Base-by-base conservation (phyloP, 1,139 yeast genomes). In the Dujonia santamariae region DNA sequence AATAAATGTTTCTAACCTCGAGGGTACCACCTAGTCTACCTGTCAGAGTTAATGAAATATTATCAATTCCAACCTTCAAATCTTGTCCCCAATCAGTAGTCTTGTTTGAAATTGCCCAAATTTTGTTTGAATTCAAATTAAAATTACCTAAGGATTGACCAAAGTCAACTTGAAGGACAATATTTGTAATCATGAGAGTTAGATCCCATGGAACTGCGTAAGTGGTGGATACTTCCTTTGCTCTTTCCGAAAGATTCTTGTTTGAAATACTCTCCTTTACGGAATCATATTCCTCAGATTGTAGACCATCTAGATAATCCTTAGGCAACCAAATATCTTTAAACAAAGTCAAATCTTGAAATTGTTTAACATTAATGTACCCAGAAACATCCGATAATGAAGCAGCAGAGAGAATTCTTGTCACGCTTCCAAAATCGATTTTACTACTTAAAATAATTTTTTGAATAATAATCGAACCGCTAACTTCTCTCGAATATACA, bases 81-180 rank as follows among this genome's bases (percentile, higher is more conserved):
- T 77, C 78, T 46, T 87, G 96, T 31, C 84, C 80, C 82, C 88
- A 81, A 40, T 76, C 76, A 1, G 78, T 64, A 3, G 78, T 66
- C 48, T 86, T 88, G 40, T 78, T 74, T 0, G 90, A 76, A 1
- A 82, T 70, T 1, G 79, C 68, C 92, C 95, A 86, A 11, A 81
- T 58, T 31, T 74, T 67, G 36, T 80, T 81, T 18, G 85, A 43
- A 0, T 54, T 56, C 12, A 86, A 59, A 2, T 68, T 61, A 34
- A 84, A 58, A 20, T 75, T 67, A 14, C 97, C 97, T 25, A 92
- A 61, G 0, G 96, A 78, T 34, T 85, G 86, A 0, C 97, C 97
- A 44, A 90, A 68, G 47, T 87, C 95, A 14, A 85, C 78, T 28
- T 67, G 70, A 4, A 84, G 70, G 1, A 63, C 56, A 2, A 81